Conservation (phyloP, 2,329 filamentous ascomycete genomes). For the Pseudonectria buxi region DNA sequence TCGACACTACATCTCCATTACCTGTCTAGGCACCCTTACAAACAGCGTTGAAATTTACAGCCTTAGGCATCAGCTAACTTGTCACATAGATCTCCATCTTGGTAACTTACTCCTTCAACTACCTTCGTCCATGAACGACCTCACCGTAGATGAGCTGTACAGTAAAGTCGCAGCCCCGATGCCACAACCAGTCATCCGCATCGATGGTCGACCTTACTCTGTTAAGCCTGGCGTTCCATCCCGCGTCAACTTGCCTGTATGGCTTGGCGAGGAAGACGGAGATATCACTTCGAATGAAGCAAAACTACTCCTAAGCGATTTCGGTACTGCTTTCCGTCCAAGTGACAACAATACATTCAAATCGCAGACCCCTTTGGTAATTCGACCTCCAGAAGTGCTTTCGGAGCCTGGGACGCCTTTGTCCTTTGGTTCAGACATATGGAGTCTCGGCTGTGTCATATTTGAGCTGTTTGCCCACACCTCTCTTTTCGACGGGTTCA, state of each 20-base stretch:
- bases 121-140: slow-evolving; percentile 11
- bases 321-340: slow-evolving; percentile 28
- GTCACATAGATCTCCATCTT: slow-evolving; percentile 24
- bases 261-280: slow-evolving; percentile 25
- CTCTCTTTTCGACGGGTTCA: slow-evolving; percentile 6
- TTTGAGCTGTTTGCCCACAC: slow-evolving; percentile 26
- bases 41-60: too few species aligned
- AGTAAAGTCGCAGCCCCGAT: slow-evolving; percentile 14
- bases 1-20: not conserved
- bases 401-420: slow-evolving; percentile 28
- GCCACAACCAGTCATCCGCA: slow-evolving; percentile 10
- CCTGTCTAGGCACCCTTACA: not conserved
- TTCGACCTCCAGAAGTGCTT: slow-evolving; percentile 26
- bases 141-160: slow-evolving; percentile 19
- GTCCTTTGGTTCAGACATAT: slow-evolving; percentile 32
- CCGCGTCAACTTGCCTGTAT: slow-evolving; percentile 23
- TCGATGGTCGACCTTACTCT: slow-evolving; percentile 10
- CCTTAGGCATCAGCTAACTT: too few species aligned
- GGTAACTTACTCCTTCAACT: slow-evolving; percentile 28
- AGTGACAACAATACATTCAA: slow-evolving; percentile 12
- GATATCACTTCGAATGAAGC: slow-evolving; percentile 18
- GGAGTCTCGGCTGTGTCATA: slow-evolving; percentile 31
- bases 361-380: slow-evolving; percentile 22
- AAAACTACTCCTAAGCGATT: slow-evolving; percentile 22
- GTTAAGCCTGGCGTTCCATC: slow-evolving; percentile 21